phyloP scores from a whole-genome alignment of 768 basidiomycete genomes.

The Phaffia australis region DNA sequence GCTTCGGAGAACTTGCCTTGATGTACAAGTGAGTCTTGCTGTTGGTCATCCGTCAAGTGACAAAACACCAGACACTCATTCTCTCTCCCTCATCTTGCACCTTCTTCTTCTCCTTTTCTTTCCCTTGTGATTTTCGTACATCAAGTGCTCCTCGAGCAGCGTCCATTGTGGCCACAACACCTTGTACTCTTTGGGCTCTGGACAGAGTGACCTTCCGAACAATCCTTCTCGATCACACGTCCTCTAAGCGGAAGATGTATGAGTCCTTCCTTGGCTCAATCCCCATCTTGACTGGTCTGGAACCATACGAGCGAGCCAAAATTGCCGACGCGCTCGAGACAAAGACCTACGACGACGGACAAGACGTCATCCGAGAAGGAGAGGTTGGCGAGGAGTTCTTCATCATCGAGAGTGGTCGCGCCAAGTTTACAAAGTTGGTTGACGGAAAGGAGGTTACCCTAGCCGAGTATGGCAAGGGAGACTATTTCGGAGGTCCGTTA shows the following conservation, averaged over 20 bases:
- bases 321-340: constrained; percentile 91
- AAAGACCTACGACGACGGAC: constrained; percentile 65
- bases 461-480: constrained; percentile 69
- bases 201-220: constrained; percentile 98
- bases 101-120: not conserved
- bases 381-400: constrained; percentile 97
- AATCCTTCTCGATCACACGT: constrained; percentile 86
- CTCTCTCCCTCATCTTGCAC: not conserved
- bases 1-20: constrained; percentile 90
- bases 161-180: constrained; percentile 72
- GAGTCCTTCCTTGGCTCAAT: constrained; percentile 91
- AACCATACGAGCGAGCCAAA: constrained; percentile 83
- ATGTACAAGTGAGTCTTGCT: constrained; percentile 67
- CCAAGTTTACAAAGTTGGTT: constrained; percentile 68
- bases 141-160: constrained; percentile 73
- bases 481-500: constrained; percentile 89
- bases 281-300: constrained; percentile 70
- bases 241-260: constrained; percentile 85
- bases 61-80: not conserved
- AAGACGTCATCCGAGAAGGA: constrained; percentile 79
- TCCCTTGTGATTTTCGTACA: not conserved
- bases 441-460: constrained; percentile 60
- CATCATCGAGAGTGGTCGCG: constrained; percentile 90
- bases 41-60: not conserved
- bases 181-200: constrained; percentile 81